A percentile compares a stretch with the other conserved stretches of the same genome.
Evolutionary conservation across 257 asterid genomes (phyloP).

Genomic region (Forsythia suspensa): DNA sequence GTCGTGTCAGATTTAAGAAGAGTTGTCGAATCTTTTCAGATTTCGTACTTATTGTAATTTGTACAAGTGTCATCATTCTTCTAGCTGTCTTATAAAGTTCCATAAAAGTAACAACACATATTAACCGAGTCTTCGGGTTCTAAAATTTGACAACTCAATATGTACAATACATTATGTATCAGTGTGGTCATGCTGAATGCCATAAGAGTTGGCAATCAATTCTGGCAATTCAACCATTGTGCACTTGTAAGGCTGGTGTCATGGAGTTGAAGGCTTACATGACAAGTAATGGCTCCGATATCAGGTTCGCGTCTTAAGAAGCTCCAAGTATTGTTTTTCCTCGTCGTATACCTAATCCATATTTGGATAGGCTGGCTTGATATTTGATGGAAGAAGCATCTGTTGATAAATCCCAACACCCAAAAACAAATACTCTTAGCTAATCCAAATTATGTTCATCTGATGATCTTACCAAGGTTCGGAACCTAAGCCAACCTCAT

Average conservation of each 20-base stretch:
- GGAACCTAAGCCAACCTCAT: conserved; percentile 26
- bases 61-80: no score
- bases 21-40: no score
- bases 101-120: no score
- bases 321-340: background rate
- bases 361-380: background rate
- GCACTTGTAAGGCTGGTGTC: background rate
- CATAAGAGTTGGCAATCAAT: background rate
- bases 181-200: background rate
- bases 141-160: background rate
- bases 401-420: background rate
- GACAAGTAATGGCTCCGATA: background rate
- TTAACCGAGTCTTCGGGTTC: background rate
- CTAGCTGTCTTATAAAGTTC: no score
- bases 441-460: background rate
- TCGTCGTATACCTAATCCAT: background rate
- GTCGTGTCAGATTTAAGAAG: no score
- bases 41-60: no score
- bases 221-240: background rate
- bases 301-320: background rate
- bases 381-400: background rate
- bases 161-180: background rate
- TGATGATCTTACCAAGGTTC: conserved; percentile 59
- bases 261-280: background rate
- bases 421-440: background rate